Base-by-base conservation (phyloP, 352 stramenopile species). In the Pythium aphanidermatum region DNA sequence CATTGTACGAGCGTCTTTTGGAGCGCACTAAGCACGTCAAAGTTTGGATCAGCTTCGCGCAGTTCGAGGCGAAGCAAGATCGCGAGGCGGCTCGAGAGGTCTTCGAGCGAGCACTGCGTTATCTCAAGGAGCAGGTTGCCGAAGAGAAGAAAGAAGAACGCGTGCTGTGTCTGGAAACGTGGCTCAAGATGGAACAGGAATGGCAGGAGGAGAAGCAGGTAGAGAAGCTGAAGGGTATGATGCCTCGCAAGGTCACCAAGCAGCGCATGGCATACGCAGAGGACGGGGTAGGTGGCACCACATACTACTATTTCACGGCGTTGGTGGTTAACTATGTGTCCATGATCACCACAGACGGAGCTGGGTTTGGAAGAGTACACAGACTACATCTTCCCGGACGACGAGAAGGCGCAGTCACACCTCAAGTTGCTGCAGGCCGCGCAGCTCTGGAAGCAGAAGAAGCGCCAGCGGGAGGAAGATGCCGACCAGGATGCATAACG, bases 381-480 rank as follows among this genome's bases (percentile, higher is more conserved):
- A 43, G 97, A 99, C 61, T 99, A 98, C 63, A 79, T 98, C 42
- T 99, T 99, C 78, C 96, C 96, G 5, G 96, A 99, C 65, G 97
- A 99, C 60, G 80, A 98, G 53, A 86, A 96, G 60, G 86, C 90
- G 3, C 86, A 90, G 40, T 84, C 87, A 26, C 96, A 98, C 70
- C 83, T 98, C 62, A 98, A 98, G 60, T 85, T 99, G 60, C 74
- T 99, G 41, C 89, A 99, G 64, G 96, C 97, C 47, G 95, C 96
- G 25, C 90, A 97, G 43, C 91, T 96, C 49, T 99, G 96, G 96
- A 99, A 98, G 67, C 72, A 95, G 46, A 86, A 84, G 60, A 86
- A 87, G 36, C 74, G 73, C 31, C 60, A 56, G 31, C 55, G 71
- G 11, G 74, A 87, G 32, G 74, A 89, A 29, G 53, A 53, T n/a